phyloP scores from a whole-genome alignment of 2,329 filamentous ascomycete species.

The Chaetomiaceae sp. region DNA sequence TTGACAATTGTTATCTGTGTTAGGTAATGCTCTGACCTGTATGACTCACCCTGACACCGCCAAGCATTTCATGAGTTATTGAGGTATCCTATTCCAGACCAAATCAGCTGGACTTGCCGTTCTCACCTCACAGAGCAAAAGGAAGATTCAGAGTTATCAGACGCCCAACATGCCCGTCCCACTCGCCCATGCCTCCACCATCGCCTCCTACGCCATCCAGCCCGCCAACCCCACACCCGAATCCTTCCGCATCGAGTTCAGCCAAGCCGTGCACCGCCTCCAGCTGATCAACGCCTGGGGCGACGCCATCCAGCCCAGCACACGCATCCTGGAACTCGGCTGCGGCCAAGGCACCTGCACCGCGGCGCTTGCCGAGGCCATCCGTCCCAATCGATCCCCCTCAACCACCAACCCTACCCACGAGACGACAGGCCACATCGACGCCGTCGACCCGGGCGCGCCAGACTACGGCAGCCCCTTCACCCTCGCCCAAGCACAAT shows the following conservation, averaged over 20 bases:
- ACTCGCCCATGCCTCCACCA: conserved; percentile 1
- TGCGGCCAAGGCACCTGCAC: conserved; percentile 56
- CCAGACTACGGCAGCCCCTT: conserved; percentile 45
- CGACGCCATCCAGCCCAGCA: conserved; percentile 29
- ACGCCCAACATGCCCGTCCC: neutral
- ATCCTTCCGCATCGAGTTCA: conserved; percentile 11
- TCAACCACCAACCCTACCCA: conserved; percentile 35
- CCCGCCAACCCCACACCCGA: conserved; percentile 1
- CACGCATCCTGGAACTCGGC: conserved; percentile 49
- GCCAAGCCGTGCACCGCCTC: conserved; percentile 21
- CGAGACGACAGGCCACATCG: conserved; percentile 42
- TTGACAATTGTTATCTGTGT: no score
- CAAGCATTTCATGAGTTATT: no score
- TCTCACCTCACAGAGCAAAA: no score
- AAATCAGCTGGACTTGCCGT: no score
- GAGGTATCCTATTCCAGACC: no score
- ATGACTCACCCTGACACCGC: no score
- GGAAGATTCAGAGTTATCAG: no score
- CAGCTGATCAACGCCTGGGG: conserved; percentile 17
- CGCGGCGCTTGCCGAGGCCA: conserved; percentile 42
- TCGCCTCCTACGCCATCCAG: conserved; percentile 6
- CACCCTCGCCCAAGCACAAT: conserved; percentile 44
- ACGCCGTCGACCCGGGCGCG: conserved; percentile 47
- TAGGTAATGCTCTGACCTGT: no score
- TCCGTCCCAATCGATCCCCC: neutral